Percentiles rank a stretch among this genome's conserved stretches.
phyloP scores from a whole-genome alignment of 2,329 filamentous ascomycete genomes.

The Fusarium robinianum region DNA sequence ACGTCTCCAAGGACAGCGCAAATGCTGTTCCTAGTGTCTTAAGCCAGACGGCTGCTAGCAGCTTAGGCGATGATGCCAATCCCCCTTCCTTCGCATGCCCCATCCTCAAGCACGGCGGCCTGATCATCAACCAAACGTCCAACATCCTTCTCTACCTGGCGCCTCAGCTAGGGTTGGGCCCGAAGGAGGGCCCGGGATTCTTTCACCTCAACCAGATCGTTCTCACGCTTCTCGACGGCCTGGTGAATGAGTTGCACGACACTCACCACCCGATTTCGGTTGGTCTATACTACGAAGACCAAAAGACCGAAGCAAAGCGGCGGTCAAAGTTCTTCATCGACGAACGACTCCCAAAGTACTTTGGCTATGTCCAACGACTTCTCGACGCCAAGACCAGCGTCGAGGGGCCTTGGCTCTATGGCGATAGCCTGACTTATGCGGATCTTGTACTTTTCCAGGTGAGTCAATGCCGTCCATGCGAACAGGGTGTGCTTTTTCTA shows the following conservation, averaged over 20 bases:
- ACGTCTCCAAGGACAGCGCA: constrained; percentile 49
- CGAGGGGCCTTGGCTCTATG: constrained; percentile 68
- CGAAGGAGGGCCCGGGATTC: constrained; percentile 47
- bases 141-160: constrained; percentile 76
- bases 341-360: constrained; percentile 70
- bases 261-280: constrained; percentile 72
- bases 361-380: constrained; percentile 71
- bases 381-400: constrained; percentile 59
- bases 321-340: constrained; percentile 62
- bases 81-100: constrained; percentile 70
- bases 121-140: constrained; percentile 70
- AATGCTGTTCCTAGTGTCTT: constrained; percentile 58
- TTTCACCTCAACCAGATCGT: constrained; percentile 66
- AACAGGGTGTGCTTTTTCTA: background rate
- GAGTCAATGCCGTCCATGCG: constrained; percentile 16
- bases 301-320: constrained; percentile 67
- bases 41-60: constrained; percentile 49
- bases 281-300: constrained; percentile 71
- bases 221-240: constrained; percentile 71
- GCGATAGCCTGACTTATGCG: constrained; percentile 67
- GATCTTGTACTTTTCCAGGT: constrained; percentile 77
- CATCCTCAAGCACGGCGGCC: constrained; percentile 63
- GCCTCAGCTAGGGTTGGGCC: constrained; percentile 60
- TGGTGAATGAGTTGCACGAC: constrained; percentile 74
- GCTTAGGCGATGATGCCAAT: constrained; percentile 59